A percentile compares a stretch with the other conserved stretches of the same genome.
phyloP scores from a whole-genome alignment of 441 rosid species.

The Geranium incanum region DNA sequence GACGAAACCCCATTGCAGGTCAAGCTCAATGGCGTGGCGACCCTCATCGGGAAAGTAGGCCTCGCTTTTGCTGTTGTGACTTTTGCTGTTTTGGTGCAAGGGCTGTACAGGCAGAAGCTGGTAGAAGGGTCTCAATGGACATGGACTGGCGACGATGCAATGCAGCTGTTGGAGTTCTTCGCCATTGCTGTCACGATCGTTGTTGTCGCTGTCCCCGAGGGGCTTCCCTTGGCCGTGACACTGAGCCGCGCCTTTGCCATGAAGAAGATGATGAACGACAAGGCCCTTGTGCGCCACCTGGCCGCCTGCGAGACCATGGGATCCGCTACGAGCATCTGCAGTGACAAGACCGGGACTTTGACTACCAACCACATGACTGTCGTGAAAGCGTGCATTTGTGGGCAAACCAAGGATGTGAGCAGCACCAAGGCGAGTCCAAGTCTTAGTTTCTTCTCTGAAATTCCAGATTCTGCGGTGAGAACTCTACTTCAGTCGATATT shows the following conservation, averaged over 20 bases:
- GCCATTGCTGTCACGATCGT: constrained; percentile 52
- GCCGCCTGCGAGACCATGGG: constrained; percentile 64
- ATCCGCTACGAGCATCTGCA: constrained; percentile 45
- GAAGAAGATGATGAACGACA: constrained; percentile 62
- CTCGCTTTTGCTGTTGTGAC: constrained; percentile 62
- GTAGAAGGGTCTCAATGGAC: constrained; percentile 37
- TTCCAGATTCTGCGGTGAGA: constrained; percentile 37
- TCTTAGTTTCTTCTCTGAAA: constrained; percentile 22
- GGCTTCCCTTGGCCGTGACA: constrained; percentile 52
- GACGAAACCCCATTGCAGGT: constrained; percentile 58
- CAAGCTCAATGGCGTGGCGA: constrained; percentile 52
- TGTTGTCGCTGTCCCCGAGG: constrained; percentile 57
- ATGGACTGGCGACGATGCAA: constrained; percentile 46
- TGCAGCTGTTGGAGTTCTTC: constrained; percentile 39
- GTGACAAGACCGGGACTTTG: constrained; percentile 51
- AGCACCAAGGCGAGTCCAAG: constrained; percentile 25
- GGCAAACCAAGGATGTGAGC: constrained; percentile 43
- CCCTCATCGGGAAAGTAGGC: constrained; percentile 46
- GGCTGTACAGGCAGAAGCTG: constrained; percentile 32
- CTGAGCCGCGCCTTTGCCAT: constrained; percentile 56
- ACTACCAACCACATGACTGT: constrained; percentile 55
- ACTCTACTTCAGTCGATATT: constrained; percentile 58
- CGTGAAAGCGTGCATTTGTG: constrained; percentile 45
- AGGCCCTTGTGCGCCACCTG: constrained; percentile 51
- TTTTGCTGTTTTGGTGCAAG: constrained; percentile 47